These are phyloP conservation scores for Hypoxylon sp. DNA, from an alignment of 2,329 filamentous ascomycete genomes.

Conservation along the genomic window DNA sequence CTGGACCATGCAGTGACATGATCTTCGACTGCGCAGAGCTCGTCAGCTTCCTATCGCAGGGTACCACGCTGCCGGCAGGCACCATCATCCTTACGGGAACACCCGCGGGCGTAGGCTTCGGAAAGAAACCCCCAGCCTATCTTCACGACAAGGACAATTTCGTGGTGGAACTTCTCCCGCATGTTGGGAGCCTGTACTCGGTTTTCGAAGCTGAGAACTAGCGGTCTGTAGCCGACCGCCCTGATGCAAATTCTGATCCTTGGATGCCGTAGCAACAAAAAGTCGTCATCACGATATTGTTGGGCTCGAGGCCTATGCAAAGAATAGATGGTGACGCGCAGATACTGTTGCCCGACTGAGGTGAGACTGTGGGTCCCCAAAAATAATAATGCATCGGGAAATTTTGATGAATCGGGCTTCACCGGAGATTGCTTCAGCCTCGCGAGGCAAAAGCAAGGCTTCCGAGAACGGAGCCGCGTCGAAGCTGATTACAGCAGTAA, in stretches of 20 bases:
- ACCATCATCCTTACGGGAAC: conserved; percentile 63
- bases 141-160: conserved; percentile 60
- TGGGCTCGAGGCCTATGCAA: conserved; percentile 35
- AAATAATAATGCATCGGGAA: conserved; percentile 13
- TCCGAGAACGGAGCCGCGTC: conserved; percentile 43
- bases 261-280: conserved; percentile 20
- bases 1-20: conserved; percentile 52
- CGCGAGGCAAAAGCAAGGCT: conserved; percentile 26
- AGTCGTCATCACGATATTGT: conserved; percentile 32
- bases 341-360: conserved; percentile 31
- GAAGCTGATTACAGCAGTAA: conserved; percentile 10
- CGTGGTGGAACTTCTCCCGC: conserved; percentile 60
- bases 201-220: conserved; percentile 58
- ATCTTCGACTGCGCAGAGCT: conserved; percentile 52
- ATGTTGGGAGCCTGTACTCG: conserved; percentile 62
- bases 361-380: conserved; percentile 31
- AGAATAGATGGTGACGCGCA: conserved; percentile 29
- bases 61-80: conserved; percentile 60
- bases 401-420: conserved; percentile 26
- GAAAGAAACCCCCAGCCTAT: conserved; percentile 57
- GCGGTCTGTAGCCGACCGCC: conserved; percentile 26
- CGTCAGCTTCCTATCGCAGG: conserved; percentile 61
- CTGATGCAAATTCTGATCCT: conserved; percentile 13
- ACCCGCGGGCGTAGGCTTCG: conserved; percentile 60
- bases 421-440: conserved; percentile 38